Evolutionary conservation across 208 protist species (phyloP), one percentile per base, ranked within the genome.

Genomic region (Tritrichomonas musculus): DNA sequence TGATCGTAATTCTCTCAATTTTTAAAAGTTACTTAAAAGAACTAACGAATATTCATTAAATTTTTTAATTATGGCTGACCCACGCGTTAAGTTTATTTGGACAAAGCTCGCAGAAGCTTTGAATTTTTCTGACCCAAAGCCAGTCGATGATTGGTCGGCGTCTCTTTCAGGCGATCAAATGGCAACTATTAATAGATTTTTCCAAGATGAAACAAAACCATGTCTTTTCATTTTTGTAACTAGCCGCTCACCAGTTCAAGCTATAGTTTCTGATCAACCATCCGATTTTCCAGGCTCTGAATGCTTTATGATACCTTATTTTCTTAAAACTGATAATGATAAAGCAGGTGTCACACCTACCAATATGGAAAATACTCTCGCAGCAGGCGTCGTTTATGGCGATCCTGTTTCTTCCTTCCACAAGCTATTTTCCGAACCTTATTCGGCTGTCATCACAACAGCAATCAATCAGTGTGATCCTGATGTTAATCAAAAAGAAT

Each of bases 391-490:
- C 27, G 57, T 88, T 39, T 20, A 20, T 20, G 77, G 77, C 9
- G 77, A 88, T 88, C 77, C 77, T 39, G 47, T 88, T 60, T n/a
- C 13, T 39, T 88, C 77, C 13, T 88, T 88, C 47, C 44, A 88
- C 17, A 41, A 41, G 77, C 53, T 88, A 47, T 88, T 88, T 88
- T 57, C 77, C 39, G 41, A 88, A 25, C 57, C 77, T 11, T 88
- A 88, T 50, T 57, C 41, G 0, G 27, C 14, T 33, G 77, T 88
- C 20, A 53, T 88, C 11, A 41, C 14, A 5, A 9, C 41, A 55
- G 41, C 77, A 0, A 44, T 88, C 47, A 30, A 53, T 9, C 47
- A 44, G 8, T 20, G 41, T 60, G 77, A 88, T 39, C 27, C 44
- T 4, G 44, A 47, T 60, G 47, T 88, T 57, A 47, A 88, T 36